phyloP scores from a whole-genome alignment of 352 stramenopile species.

The Phytopythium kandeliae region DNA sequence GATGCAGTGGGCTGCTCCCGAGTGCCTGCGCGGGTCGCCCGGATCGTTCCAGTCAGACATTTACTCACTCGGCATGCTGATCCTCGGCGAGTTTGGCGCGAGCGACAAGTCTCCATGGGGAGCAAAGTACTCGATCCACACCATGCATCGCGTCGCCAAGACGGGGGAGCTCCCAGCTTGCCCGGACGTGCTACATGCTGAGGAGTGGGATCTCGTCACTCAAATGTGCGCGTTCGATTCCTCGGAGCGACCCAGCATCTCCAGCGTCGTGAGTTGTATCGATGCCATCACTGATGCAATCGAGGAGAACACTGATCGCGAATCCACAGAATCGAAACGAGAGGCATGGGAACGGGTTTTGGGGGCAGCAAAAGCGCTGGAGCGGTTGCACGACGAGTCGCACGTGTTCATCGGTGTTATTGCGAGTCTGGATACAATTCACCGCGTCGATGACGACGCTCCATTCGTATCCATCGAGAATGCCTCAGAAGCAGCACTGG shows the following conservation, averaged over 20 bases:
- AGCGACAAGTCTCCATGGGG: neutral
- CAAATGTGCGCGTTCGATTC: conserved; percentile 4
- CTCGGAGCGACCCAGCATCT: neutral
- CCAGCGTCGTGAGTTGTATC: neutral
- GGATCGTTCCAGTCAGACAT: conserved; percentile 22
- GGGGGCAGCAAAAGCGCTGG: neutral
- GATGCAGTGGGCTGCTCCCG: conserved; percentile 21
- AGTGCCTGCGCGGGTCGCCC: conserved; percentile 13
- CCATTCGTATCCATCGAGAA: no score
- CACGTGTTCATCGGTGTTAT: neutral
- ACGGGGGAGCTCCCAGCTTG: neutral
- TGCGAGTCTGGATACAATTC: neutral
- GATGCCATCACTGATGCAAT: neutral
- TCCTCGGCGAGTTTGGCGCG: conserved; percentile 8
- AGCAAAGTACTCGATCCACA: neutral
- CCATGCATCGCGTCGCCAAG: neutral
- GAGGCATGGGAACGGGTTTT: neutral
- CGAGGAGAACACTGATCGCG: neutral
- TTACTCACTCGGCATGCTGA: conserved; percentile 26
- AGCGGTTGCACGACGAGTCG: neutral
- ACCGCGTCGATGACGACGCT: neutral
- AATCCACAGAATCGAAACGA: neutral
- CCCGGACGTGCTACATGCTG: neutral
- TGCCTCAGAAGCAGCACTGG: neutral
- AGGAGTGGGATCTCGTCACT: neutral